Evolutionary conservation across 164 flowering plant genomes (phyloP), one percentile per base, ranked within the genome.

Genomic region (Kingdonia uniflora): DNA sequence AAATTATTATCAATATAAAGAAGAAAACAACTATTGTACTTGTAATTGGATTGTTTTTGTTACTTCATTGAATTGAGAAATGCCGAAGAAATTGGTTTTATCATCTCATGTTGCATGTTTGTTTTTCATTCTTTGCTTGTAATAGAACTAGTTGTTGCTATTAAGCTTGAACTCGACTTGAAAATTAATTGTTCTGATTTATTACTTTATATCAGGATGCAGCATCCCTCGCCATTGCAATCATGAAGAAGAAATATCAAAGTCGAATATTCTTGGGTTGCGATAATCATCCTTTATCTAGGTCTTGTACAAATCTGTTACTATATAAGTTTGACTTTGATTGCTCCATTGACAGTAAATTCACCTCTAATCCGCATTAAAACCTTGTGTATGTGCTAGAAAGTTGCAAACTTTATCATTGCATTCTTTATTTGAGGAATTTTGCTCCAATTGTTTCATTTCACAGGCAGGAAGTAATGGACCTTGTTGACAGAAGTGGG

Each of bases 211-310:
- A 45, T 20, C 65, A 92, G 99, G 99, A 92, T 73, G 97, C 99
- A 50, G 97, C 95, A 55, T 82, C 95, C 19, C 80, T 88, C 14
- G 74, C 85, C 23, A 66, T 84, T 65, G 80, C 91, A 55, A 79
- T 86, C 51, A 51, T 88, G 73, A 88, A 88, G 67, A 92, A 77
- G 73, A 81, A 79, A 37, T 63, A 77, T 11, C 71, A 71, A 19
- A 70, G 83, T 51, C 73, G 68, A 45, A 72, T 84, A 57, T 86
- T 92, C 72, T 65, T 92, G 74, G 99, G 99, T 25, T 92, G 96
- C 61, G 99, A 86, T 58, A 84, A 80, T 69, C 91, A 86, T 76
- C 99, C 97, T 52, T 20, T 92, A 59, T 82, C 99, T 54, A 88
- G 97, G 99, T 84, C 19, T 57, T 35, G 14, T 26, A 21, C 14